These are phyloP conservation scores for Musa schizocarpa DNA, from an alignment of 176 grass and related monocot species.

Conservation along the genomic window DNA sequence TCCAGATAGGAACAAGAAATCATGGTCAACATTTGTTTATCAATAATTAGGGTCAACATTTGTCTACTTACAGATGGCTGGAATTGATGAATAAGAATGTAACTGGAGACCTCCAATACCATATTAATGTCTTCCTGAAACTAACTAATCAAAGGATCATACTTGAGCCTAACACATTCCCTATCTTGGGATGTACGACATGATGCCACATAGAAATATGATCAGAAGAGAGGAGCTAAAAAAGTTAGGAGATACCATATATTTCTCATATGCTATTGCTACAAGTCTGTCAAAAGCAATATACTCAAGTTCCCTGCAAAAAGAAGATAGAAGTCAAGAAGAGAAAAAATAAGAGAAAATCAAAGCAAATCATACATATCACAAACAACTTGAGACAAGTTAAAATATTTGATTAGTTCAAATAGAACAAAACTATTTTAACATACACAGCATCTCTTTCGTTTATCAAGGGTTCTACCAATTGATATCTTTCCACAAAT, in stretches of 20 bases:
- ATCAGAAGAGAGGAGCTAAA: neutral
- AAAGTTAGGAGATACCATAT: slow-evolving; percentile 47
- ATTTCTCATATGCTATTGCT: slow-evolving; percentile 47
- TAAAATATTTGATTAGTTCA: too few relatives aligned
- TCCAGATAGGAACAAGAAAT: too few relatives aligned
- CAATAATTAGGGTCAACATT: too few relatives aligned
- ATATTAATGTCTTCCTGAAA: too few relatives aligned
- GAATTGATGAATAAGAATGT: too few relatives aligned
- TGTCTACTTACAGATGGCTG: too few relatives aligned
- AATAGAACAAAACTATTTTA: too few relatives aligned
- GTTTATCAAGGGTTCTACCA: neutral
- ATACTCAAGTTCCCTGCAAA: slow-evolving; percentile 44
- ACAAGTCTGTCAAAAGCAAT: slow-evolving; percentile 51
- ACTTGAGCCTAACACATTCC: too few relatives aligned
- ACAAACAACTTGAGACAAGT: neutral
- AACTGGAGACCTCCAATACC: too few relatives aligned
- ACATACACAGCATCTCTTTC: neutral
- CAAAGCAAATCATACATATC: neutral
- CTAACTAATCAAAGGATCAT: neutral
- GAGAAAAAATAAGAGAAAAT: slow-evolving; percentile 15
- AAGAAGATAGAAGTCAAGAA: neutral
- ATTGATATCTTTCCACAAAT: slow-evolving; percentile 15
- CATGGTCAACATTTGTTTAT: too few relatives aligned
- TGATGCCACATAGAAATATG: slow-evolving; percentile 12
- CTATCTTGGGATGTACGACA: neutral